Conservation (phyloP, 2,329 filamentous ascomycete genomes). For the Domatiomyces catenatus region DNA sequence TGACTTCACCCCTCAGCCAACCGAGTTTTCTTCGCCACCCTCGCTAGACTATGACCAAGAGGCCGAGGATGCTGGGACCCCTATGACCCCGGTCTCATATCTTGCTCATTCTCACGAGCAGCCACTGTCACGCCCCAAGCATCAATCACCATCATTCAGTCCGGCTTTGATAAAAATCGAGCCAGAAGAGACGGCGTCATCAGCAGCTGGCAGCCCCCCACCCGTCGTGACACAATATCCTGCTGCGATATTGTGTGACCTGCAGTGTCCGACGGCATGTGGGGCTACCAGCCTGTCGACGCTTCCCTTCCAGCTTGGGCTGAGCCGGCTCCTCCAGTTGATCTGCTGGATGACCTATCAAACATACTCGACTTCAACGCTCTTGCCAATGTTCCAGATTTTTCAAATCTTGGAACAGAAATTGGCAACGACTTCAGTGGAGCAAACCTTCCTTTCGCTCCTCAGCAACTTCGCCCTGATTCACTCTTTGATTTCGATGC, state of each 20-base stretch:
- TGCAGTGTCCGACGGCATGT: constrained; percentile 92
- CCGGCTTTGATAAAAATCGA: constrained; percentile 13
- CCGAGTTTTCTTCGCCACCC: constrained; percentile 3
- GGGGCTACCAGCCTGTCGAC: constrained; percentile 34
- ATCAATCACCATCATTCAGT: constrained; percentile 14
- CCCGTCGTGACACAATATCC: constrained; percentile 88
- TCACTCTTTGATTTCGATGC: constrained; percentile 40
- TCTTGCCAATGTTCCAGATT: constrained; percentile 51
- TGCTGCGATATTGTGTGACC: constrained; percentile 99
- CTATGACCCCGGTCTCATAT: constrained; percentile 27
- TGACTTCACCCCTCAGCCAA: constrained; percentile 1
- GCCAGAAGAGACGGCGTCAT: constrained; percentile 28
- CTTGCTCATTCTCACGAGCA: constrained; percentile 14
- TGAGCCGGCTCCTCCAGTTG: constrained; percentile 36
- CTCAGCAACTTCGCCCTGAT: constrained; percentile 33
- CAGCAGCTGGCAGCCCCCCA: constrained; percentile 8
- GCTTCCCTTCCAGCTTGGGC: constrained; percentile 24
- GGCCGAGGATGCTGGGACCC: not conserved
- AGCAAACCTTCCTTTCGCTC: constrained; percentile 30
- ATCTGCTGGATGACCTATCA: constrained; percentile 53
- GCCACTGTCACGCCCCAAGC: constrained; percentile 14
- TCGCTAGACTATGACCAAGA: constrained; percentile 4
- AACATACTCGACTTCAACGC: constrained; percentile 46
- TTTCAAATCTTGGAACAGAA: constrained; percentile 60
- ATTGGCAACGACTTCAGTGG: constrained; percentile 55